Evolutionary conservation across 495 filamentous ascomycete genomes (phyloP), one percentile per base, ranked within the genome.

Genomic region (Achaetomiella virescens): DNA sequence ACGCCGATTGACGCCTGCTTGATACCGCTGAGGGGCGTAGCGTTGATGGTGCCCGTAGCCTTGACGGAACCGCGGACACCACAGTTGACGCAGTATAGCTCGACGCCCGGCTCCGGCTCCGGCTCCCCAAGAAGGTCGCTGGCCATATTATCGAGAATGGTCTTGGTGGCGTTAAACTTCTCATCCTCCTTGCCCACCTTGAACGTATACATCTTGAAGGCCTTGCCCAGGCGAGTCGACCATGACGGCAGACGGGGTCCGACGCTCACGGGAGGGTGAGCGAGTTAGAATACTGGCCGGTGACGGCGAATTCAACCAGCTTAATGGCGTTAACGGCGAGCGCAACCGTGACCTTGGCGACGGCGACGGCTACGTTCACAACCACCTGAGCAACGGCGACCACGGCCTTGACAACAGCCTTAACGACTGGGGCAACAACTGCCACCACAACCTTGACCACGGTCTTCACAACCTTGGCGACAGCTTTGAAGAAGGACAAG

Each of bases 41-140:
- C 43, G 25, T 25, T 24, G 31, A 56, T 38, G 24, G 15, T 25
- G 38, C 41, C 54, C 1, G 45, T 29, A 7, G 43, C 44, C 33
- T 38, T 43, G 17, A 56, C 35, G 22, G 35, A 31, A 14, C 54
- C 54, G 10, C 47, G 41, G 6, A 33, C 40, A 21, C 54, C 54
- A 20, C 54, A 56, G 17, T 56, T 40, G 35, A 48, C 36, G 45
- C 54, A 56, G 31, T 37, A 56, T 18, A 56, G 22, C 33, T 56
- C 54, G 25, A 56, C 33, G 8, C 54, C 54, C 1, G 54, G 54
- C 44, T 49, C 54, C 7, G 54, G 54, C 8, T 56, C 21, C 7
- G 35, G 35, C n/a, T 48, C 44, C 21, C 54, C 54, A 25, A 56
- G 37, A 20, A 56, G 35, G 25, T 48, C 45, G 12, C 43, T 33